Conservation (phyloP, 257 asterid genomes). For the Lithospermum erythrorhizon region DNA sequence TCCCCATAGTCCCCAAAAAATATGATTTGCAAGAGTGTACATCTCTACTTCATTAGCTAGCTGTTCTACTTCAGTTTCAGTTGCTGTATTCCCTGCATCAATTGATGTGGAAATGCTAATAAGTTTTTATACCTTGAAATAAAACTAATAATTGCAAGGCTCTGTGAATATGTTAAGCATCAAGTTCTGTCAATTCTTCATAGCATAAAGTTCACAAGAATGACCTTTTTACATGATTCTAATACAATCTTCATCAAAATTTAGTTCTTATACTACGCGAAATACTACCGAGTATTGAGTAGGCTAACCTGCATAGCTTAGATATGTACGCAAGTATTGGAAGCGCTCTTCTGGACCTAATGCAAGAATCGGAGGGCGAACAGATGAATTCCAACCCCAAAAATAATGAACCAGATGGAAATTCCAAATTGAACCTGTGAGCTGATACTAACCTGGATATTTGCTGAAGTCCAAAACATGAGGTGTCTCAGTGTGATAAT, state of each 20-base stretch:
- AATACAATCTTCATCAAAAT: no score
- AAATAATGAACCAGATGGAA: background rate
- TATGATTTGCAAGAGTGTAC: slow-evolving; percentile 68
- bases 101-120: background rate
- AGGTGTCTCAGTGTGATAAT: slow-evolving; percentile 82
- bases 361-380: slow-evolving; percentile 11
- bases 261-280: no score
- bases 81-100: slow-evolving; percentile 39
- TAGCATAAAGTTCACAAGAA: background rate
- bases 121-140: no score
- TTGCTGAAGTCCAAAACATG: slow-evolving; percentile 68
- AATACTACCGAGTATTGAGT: no score
- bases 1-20: slow-evolving; percentile 98
- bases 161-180: no score
- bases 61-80: slow-evolving; percentile 32
- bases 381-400: background rate
- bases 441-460: slow-evolving; percentile 58
- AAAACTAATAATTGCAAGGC: no score
- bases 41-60: slow-evolving; percentile 49
- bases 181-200: no score
- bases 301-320: slow-evolving; percentile 42
- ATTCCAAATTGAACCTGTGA: background rate
- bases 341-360: slow-evolving; percentile 64
- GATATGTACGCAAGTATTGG: slow-evolving; percentile 49
- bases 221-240: no score